Conservation (phyloP, 2,329 filamentous ascomycete genomes). For the Botrytis aclada region DNA sequence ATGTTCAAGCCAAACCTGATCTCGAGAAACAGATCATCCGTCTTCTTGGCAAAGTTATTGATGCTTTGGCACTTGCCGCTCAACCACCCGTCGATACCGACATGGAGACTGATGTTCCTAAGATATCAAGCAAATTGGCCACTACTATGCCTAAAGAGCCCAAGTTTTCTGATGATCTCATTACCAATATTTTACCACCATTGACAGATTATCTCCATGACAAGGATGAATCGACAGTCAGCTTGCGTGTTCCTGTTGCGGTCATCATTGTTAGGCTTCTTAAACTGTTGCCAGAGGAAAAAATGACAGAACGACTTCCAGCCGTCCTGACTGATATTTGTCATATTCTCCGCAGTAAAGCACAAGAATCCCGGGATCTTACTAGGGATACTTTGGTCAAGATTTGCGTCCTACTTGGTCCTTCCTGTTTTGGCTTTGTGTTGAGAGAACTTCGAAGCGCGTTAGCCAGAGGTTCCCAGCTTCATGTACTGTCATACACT, state of each 20-base stretch:
- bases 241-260: slow-evolving; percentile 84
- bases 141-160: slow-evolving; percentile 62
- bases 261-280: slow-evolving; percentile 86
- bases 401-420: slow-evolving; percentile 76
- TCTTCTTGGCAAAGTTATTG: slow-evolving; percentile 76
- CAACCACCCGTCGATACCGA: slow-evolving; percentile 34
- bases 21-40: slow-evolving; percentile 82
- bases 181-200: slow-evolving; percentile 71
- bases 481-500: slow-evolving; percentile 93
- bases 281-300: slow-evolving; percentile 69
- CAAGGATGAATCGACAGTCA: slow-evolving; percentile 93
- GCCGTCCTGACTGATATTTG: slow-evolving; percentile 87
- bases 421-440: slow-evolving; percentile 86
- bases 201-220: slow-evolving; percentile 84
- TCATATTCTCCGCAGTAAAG: slow-evolving; percentile 85
- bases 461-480: slow-evolving; percentile 80
- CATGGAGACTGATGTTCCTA: slow-evolving; percentile 36
- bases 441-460: slow-evolving; percentile 84
- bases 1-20: slow-evolving; percentile 76
- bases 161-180: slow-evolving; percentile 70
- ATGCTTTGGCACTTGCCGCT: slow-evolving; percentile 63
- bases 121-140: slow-evolving; percentile 49
- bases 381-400: slow-evolving; percentile 83
- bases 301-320: slow-evolving; percentile 72
- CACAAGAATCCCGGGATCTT: slow-evolving; percentile 86